A percentile compares a stretch with the other conserved stretches of the same genome.
Conservation (phyloP, 192 early-diverging fungal genomes). For the Entophlyctis helioformis region DNA sequence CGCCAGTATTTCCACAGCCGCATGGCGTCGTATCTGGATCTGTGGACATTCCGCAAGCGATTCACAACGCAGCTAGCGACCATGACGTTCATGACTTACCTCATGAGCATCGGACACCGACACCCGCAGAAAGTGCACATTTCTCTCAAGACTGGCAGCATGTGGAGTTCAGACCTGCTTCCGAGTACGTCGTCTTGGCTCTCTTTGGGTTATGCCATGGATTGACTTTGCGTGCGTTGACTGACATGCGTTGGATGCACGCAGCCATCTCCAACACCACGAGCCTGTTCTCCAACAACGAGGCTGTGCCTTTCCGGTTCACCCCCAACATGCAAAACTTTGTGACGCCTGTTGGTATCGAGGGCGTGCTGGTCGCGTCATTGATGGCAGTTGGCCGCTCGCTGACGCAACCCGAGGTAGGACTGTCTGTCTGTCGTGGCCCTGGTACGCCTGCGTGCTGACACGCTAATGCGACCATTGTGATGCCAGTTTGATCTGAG, state of each 20-base stretch:
- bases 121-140: conserved; percentile 81
- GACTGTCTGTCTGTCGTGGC: too few species aligned
- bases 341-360: conserved; percentile 84
- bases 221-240: too few species aligned
- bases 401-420: conserved; percentile 67
- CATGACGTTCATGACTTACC: conserved; percentile 82
- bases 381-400: conserved; percentile 77
- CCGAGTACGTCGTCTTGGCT: conserved; percentile 39
- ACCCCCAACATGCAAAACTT: conserved; percentile 96
- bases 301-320: conserved; percentile 93
- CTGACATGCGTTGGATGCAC: too few species aligned
- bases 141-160: conserved; percentile 70
- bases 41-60: conserved; percentile 90
- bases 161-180: conserved; percentile 78
- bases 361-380: conserved; percentile 77
- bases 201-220: not conserved
- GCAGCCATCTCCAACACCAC: conserved; percentile 24
- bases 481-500: conserved; percentile 61
- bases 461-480: not conserved
- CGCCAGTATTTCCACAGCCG: too few species aligned
- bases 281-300: conserved; percentile 49
- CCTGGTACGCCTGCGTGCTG: not conserved
- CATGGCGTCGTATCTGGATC: conserved; percentile 71
- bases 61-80: conserved; percentile 86
- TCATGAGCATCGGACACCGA: conserved; percentile 78